These are phyloP conservation scores for Hirschioporus abietinus DNA, from an alignment of 768 basidiomycete species.

Conservation along the genomic window DNA sequence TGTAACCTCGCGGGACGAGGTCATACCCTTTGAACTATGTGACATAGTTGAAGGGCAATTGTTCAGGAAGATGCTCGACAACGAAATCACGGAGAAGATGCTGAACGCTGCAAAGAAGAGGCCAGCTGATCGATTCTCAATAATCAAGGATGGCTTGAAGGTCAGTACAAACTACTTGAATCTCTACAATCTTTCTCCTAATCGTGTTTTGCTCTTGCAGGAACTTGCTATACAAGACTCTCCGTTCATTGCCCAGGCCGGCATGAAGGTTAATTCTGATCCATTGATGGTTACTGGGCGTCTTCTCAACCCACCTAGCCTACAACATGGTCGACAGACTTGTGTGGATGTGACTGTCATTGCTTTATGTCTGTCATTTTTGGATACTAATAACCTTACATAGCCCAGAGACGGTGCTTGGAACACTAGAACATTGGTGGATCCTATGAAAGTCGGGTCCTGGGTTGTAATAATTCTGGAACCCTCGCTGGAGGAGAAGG, in stretches of 20 bases:
- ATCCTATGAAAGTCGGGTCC: background rate
- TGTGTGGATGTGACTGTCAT: background rate
- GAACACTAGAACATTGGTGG: background rate
- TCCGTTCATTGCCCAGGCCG: background rate
- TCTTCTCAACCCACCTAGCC: background rate
- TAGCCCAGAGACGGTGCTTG: background rate
- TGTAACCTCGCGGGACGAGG: constrained; percentile 28
- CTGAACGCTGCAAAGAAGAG: constrained; percentile 45
- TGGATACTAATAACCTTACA: background rate
- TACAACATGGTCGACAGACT: background rate
- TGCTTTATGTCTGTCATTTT: background rate
- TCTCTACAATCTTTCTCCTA: background rate
- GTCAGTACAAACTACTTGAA: background rate
- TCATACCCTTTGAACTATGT: constrained; percentile 48
- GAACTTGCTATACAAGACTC: background rate
- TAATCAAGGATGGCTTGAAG: constrained; percentile 29
- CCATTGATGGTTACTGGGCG: background rate
- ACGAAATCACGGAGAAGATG: constrained; percentile 31
- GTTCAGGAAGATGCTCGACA: constrained; percentile 39
- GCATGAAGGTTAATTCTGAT: background rate
- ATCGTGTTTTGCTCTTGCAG: background rate
- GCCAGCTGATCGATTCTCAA: constrained; percentile 35
- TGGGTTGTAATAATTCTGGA: background rate
- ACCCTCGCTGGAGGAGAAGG: background rate
- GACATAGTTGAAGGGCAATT: constrained; percentile 41